Base-by-base conservation (phyloP, 495 filamentous ascomycete species). In the Aspergillus cavernicola region DNA sequence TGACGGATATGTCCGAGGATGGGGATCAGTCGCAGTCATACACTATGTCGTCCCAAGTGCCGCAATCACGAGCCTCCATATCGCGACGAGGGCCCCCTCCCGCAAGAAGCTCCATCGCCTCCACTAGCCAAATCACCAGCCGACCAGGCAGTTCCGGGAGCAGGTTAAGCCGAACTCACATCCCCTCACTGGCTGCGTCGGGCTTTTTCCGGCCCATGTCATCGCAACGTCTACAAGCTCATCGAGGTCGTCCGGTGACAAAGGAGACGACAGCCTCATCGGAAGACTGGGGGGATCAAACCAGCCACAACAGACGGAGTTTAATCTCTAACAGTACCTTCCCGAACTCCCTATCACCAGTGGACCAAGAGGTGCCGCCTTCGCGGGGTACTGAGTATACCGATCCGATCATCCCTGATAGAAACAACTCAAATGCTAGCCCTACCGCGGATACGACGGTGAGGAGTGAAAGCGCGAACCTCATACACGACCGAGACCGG, bases 141-240 rank as follows among this genome's bases (percentile, higher is more conserved):
- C 65, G 85, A 57, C 86, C 87, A 10, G 67, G 70, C 20, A 87
- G 81, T 55, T 80, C 86, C 2, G 80, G 79, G 3, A 90, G 87
- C 65, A 80, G 85, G 61, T 87, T 90, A 42, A 89, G 87, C 65
- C 80, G 84, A 61, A 92, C 88, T 15, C 93, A 98, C 75, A 92
- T 95, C 31, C 92, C 93, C 7, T 88, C 87, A 1, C 72, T 98
- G 24, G 84, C 90, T 7, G 90, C 90, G 12, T 86, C 92, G 57
- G 92, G 87, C 16, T 97, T 98, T 68, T 96, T 96, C 60, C 85
- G 86, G 8, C 93, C 93, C 15, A 95, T 98, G 93, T 97, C 91
- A 71, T 95, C 90, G 19, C 92, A 97, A 67, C 84, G 89, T 64
- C 75, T 97, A 42, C 93, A 98, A 68, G 92, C 90, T 45, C 95